Conservation (phyloP, 352 stramenopile species). For the Aphanomyces cochlioides region DNA sequence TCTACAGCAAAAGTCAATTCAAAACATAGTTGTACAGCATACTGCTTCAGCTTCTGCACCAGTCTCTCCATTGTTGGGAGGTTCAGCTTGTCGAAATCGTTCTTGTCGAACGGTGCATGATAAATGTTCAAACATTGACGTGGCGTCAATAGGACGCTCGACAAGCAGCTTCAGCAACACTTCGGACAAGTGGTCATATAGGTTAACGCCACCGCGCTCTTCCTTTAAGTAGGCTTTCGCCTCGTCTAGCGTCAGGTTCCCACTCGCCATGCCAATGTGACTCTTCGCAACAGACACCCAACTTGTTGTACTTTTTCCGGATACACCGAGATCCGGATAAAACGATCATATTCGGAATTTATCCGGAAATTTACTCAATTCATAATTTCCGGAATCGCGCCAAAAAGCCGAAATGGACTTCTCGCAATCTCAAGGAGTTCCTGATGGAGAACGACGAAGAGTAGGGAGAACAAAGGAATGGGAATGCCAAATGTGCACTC, state of each 20-base stretch:
- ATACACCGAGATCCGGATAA: not conserved
- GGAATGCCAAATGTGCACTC: conserved; percentile 26
- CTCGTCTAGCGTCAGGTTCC: conserved; percentile 61
- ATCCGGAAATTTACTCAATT: conserved; percentile 12
- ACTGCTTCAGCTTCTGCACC: conserved; percentile 54
- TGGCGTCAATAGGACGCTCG: conserved; percentile 79
- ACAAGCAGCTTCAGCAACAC: conserved; percentile 83
- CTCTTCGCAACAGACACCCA: not conserved
- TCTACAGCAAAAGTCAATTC: conserved; percentile 33
- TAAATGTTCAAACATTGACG: conserved; percentile 84
- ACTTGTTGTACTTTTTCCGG: not conserved
- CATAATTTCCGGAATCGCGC: conserved; percentile 12
- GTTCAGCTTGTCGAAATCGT: conserved; percentile 40
- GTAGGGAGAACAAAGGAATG: conserved; percentile 25
- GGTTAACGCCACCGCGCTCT: conserved; percentile 59
- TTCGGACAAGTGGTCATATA: conserved; percentile 84
- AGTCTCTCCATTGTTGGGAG: conserved; percentile 34
- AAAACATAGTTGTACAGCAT: conserved; percentile 25
- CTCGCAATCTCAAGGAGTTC: conserved; percentile 3
- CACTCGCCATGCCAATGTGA: conserved; percentile 17
- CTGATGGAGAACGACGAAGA: not conserved
- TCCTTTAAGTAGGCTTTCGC: conserved; percentile 88
- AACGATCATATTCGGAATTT: not conserved
- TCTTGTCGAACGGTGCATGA: conserved; percentile 83
- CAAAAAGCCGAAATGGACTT: conserved; percentile 22